Evolutionary conservation across 2,329 filamentous ascomycete species (phyloP), one percentile per base, ranked within the genome.

Genomic region (Monosporascus sp.): DNA sequence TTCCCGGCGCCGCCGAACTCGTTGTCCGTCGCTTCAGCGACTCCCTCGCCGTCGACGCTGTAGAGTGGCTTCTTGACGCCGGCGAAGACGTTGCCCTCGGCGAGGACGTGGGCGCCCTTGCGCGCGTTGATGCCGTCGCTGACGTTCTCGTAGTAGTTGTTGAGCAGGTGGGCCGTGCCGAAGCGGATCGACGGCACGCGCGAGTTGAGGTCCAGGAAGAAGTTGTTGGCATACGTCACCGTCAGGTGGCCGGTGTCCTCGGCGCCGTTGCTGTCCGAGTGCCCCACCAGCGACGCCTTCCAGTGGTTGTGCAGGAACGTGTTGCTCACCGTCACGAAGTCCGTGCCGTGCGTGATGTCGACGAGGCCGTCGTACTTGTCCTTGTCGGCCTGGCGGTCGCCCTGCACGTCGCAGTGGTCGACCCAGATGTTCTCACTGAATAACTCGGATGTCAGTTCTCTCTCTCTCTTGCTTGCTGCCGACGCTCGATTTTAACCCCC

Each of bases 151-250:
- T 72, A 77, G 64, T 74, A 72, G 72, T 82, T 65, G 57, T 58
- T 57, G 49, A 66, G 61, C 63, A 83, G 80, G 18, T 73, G 79
- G 31, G 77, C 27, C 9, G 27, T 82, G 11, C 80, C 81, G 68
- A 83, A 83, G 55, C 81, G 78, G 66, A 82, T 64, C 9, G 73
- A 76, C 2, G 81, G 81, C 0, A 67, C 71, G 50, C 80, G 80
- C 18, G 76, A 79, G 72, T 82, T 79, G 62, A 82, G 68, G 70
- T 82, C 81, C 53, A 62, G 55, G 70, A 72, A 96, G 65, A 96
- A 90, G 72, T 96, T 91, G 62, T 79, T 85, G 14, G 82, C 8
- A 60, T 85, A 85, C 11, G 81, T 89, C 58, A 90, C 80, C 37
- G 78, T 77, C 51, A 82, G 77, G 62, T 88, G 82, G 44, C 80